These are phyloP conservation scores for Penicillium egyptiacum DNA, from an alignment of 495 filamentous ascomycete species.

Conservation along the genomic window DNA sequence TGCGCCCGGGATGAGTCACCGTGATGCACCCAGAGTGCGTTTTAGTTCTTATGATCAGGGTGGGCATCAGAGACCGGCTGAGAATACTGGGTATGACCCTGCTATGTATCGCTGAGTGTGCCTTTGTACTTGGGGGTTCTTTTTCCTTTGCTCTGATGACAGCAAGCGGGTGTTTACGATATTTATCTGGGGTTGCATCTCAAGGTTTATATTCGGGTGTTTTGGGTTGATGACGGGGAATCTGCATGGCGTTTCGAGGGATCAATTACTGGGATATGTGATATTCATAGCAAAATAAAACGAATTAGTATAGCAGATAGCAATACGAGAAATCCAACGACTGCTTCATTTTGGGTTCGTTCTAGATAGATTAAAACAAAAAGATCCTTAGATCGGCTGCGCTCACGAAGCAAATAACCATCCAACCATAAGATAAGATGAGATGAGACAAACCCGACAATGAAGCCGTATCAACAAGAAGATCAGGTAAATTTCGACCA, in stretches of 20 bases:
- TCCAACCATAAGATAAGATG: conserved; percentile 22
- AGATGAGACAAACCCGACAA: conserved; percentile 18
- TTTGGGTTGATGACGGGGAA: neutral
- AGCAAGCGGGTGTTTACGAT: conserved; percentile 43
- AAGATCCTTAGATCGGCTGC: conserved; percentile 14
- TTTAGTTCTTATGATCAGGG: conserved; percentile 26
- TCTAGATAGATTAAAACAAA: conserved; percentile 4
- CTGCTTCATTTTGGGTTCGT: conserved; percentile 9
- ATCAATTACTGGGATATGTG: conserved; percentile 6
- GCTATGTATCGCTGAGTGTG: conserved; percentile 33
- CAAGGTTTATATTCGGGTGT: neutral
- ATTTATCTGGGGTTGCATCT: conserved; percentile 1
- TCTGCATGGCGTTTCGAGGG: conserved; percentile 3
- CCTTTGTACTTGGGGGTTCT: neutral
- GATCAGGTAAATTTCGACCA: conserved; percentile 26
- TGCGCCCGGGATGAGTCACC: conserved; percentile 17
- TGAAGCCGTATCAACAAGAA: conserved; percentile 7
- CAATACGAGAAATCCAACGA: conserved; percentile 5
- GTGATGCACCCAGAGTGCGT: conserved; percentile 16
- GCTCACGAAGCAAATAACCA: conserved; percentile 23
- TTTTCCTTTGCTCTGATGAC: conserved; percentile 3
- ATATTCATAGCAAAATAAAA: neutral
- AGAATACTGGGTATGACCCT: conserved; percentile 40
- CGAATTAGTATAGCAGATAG: neutral
- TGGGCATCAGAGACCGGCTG: conserved; percentile 23